These are phyloP conservation scores for Plasmodium inui DNA, from an alignment of 169 alveolate species.

Conservation along the genomic window DNA sequence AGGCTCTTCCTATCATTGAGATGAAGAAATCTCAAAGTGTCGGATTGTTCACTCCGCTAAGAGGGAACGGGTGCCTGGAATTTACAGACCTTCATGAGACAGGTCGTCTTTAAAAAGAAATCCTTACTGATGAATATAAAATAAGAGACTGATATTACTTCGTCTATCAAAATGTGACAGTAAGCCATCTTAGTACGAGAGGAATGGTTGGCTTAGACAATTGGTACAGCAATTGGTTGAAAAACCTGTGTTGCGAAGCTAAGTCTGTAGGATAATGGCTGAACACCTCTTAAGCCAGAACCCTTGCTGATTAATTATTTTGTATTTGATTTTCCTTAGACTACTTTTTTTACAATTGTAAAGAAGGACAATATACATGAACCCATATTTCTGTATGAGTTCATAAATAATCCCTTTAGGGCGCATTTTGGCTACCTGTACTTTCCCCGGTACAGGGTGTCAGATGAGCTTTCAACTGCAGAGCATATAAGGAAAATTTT, in stretches of 20 bases:
- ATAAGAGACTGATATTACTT: neutral
- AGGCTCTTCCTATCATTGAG: slow-evolving; percentile 5
- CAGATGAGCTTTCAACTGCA: neutral
- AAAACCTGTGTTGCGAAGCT: slow-evolving; percentile 78
- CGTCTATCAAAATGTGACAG: slow-evolving; percentile 76
- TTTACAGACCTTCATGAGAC: neutral
- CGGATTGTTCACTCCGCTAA: slow-evolving; percentile 10
- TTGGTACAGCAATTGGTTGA: slow-evolving; percentile 40
- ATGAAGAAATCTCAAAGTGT: slow-evolving; percentile 1
- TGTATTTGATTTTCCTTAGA: neutral
- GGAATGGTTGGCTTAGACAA: slow-evolving; percentile 50
- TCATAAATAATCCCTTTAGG: slow-evolving; percentile 31
- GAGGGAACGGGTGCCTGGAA: neutral
- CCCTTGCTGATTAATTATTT: slow-evolving; percentile 78
- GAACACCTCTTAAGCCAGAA: slow-evolving; percentile 92
- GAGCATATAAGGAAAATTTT: neutral
- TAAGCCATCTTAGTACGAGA: slow-evolving; percentile 65
- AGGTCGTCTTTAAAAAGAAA: neutral
- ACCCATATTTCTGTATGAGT: neutral
- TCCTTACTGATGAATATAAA: neutral
- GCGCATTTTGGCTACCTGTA: neutral
- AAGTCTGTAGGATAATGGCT: slow-evolving; percentile 90
- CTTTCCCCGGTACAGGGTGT: neutral
- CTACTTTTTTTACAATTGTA: slow-evolving; percentile 1
- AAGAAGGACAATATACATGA: slow-evolving; percentile 10